Evolutionary conservation across 2,329 filamentous ascomycete genomes (phyloP), one percentile per base, ranked within the genome.

Genomic region (Aspergillus amoenus): DNA sequence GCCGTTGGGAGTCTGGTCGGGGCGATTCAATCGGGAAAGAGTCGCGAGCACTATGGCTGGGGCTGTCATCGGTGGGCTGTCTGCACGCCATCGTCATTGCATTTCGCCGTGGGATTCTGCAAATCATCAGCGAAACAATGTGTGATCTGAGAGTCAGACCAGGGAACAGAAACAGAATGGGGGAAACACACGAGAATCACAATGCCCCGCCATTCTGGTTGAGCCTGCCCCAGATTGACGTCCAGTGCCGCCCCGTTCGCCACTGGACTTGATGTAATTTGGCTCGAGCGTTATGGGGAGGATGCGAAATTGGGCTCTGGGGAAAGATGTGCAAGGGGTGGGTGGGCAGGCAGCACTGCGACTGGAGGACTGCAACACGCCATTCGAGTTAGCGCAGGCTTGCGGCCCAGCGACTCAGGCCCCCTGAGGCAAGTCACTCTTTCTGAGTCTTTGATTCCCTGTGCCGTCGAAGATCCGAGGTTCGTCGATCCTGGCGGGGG

Each of bases 401-500:
- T 39, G 30, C 17, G 18, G 30, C 8, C n/a, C 39, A 41, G 39
- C 41, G 51, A 46, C 27, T 46, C 51, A 46, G 32, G 17, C 22
- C 32, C n/a, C 51, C 43, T 53, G 51, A 41, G 34, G 30, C 41
- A 6, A 22, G 24, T 7, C 24, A 12, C 21, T 21, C 21, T 21
- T 21, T 21, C 21, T 7, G 17, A 24, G 15, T 42, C 21, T n/a
- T 40, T 5, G 18, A 24, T 54, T 44, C 17, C 12, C 9, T 49
- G 46, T 49, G 46, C 46, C 40, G 34, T 43, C 37, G 44, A 30
- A 18, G 57, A 55, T 62, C 61, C 61, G 60, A 62, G 61, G 61
- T 61, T 62, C 55, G 57, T 58, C 57, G 58, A 57, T 61, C 57
- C 44, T 46, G 47, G 55, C 58, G 8, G 27, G 55, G 53, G 55